Percentiles rank a stretch among this genome's conserved stretches.
These are phyloP conservation scores for Talaromyces funiculosus DNA, from an alignment of 2,329 filamentous ascomycete genomes.

Conservation along the genomic window DNA sequence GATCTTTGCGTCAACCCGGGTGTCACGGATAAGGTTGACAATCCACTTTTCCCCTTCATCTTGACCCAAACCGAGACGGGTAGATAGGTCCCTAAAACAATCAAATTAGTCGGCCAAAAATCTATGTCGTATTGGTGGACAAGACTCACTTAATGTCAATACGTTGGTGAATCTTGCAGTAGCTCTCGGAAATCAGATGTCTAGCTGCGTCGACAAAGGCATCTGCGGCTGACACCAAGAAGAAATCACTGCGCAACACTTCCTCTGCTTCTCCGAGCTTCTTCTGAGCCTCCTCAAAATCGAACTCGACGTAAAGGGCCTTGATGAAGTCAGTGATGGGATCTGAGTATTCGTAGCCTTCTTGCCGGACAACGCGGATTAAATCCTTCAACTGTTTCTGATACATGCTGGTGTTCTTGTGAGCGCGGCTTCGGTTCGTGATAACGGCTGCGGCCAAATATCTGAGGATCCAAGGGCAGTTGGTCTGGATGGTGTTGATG, in stretches of 20 bases:
- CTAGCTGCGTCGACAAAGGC: slow-evolving; percentile 88
- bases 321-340: slow-evolving; percentile 95
- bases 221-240: slow-evolving; percentile 78
- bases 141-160: slow-evolving; percentile 80
- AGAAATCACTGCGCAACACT: slow-evolving; percentile 90
- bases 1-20: slow-evolving; percentile 95
- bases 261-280: slow-evolving; percentile 82
- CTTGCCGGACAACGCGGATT: slow-evolving; percentile 89
- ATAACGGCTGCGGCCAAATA: slow-evolving; percentile 94
- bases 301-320: slow-evolving; percentile 91
- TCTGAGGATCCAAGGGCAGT: slow-evolving; percentile 91
- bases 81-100: slow-evolving; percentile 68
- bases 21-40: slow-evolving; percentile 97
- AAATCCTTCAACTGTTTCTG: slow-evolving; percentile 99
- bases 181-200: slow-evolving; percentile 96
- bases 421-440: slow-evolving; percentile 75
- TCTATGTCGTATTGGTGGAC: background rate
- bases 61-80: slow-evolving; percentile 81
- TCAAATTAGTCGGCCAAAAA: slow-evolving; percentile 16
- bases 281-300: slow-evolving; percentile 93
- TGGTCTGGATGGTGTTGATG: slow-evolving; percentile 99
- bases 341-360: slow-evolving; percentile 95
- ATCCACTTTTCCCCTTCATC: slow-evolving; percentile 99
- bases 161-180: slow-evolving; percentile 99
- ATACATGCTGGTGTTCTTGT: slow-evolving; percentile 73